Evolutionary conservation across 768 basidiomycete species (phyloP).

Genomic region (Solioccasus polychromus): DNA sequence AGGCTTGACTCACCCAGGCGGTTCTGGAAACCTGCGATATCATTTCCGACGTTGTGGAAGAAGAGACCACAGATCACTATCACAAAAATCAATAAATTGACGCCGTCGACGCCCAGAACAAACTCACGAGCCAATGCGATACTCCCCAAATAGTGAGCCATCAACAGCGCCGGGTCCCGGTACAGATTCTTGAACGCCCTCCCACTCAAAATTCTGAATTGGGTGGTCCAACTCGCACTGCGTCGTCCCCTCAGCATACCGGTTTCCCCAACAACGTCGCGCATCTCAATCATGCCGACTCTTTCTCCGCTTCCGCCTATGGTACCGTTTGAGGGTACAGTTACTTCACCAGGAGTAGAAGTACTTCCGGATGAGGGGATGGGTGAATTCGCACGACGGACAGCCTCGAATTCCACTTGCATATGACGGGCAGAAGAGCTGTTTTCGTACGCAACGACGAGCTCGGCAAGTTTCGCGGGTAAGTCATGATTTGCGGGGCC

Average conservation of each 20-base stretch:
- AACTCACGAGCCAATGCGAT: slow-evolving; percentile 77
- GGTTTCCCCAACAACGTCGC: slow-evolving; percentile 70
- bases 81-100: slow-evolving; percentile 4
- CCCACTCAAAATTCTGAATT: slow-evolving; percentile 93
- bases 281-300: slow-evolving; percentile 42
- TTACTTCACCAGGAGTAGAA: background rate
- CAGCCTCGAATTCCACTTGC: slow-evolving; percentile 54
- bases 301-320: slow-evolving; percentile 23
- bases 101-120: background rate
- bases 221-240: slow-evolving; percentile 83
- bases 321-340: slow-evolving; percentile 26
- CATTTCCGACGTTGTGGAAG: slow-evolving; percentile 85
- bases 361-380: background rate
- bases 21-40: slow-evolving; percentile 97
- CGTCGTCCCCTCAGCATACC: slow-evolving; percentile 65
- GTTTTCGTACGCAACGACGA: slow-evolving; percentile 69
- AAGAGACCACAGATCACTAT: slow-evolving; percentile 90
- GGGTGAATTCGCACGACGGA: slow-evolving; percentile 23
- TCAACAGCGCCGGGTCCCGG: slow-evolving; percentile 87
- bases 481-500: slow-evolving; percentile 35
- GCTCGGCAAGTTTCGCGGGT: slow-evolving; percentile 57
- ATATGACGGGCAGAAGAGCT: slow-evolving; percentile 68
- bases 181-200: slow-evolving; percentile 98
- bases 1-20: slow-evolving; percentile 57
- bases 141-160: slow-evolving; percentile 85